Base-by-base conservation (phyloP, 2,329 filamentous ascomycete species). In the Mycogone perniciosa region DNA sequence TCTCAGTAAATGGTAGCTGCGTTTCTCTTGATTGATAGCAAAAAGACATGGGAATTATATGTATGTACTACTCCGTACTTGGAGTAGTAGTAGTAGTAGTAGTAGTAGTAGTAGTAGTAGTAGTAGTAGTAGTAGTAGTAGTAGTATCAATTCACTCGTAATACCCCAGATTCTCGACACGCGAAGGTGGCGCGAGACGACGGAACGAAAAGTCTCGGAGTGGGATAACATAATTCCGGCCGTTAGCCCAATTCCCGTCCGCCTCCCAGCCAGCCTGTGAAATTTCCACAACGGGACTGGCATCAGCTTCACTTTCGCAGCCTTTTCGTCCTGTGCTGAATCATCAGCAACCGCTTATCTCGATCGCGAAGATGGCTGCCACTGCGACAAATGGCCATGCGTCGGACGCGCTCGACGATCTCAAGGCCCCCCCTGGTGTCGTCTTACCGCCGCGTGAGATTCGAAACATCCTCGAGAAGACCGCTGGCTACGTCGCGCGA, bases 391-490 rank as follows among this genome's bases (percentile, higher is more conserved):
- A 81, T 61, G 77, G 76, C 59, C 77, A 80, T 66, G 67, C 74
- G 57, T 69, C 73, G 38, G 71, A 74, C 38, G 68, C 67, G 44
- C 74, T 85, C 50, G 81, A 90, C 56, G 80, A 84, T 56, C 80
- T 84, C 66, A 92, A 90, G 67, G 84, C 89, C 33, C 92, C 92
- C 4, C 73, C 84, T 52, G 89, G 90, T 56, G 79, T 96, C 57
- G 88, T 96, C 51, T 79, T 96, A 49, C 93, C 93, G 26, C 93
- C 93, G 8, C 92, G 84, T 65, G 88, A 91, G 64, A 90, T 96
- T 63, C 85, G 90, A 75, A 75, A 76, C 66, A 70, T 92, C 59
- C 84, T 99, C 63, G 91, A 96, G 69, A 97, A 95, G 74, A 96
- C 92, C 9, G 92, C 93, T 48, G 90, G 90, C 43, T 97, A 95